Evolutionary conservation across 257 asterid genomes (phyloP), one percentile per base, ranked within the genome.

Genomic region (Solanum okadae): DNA sequence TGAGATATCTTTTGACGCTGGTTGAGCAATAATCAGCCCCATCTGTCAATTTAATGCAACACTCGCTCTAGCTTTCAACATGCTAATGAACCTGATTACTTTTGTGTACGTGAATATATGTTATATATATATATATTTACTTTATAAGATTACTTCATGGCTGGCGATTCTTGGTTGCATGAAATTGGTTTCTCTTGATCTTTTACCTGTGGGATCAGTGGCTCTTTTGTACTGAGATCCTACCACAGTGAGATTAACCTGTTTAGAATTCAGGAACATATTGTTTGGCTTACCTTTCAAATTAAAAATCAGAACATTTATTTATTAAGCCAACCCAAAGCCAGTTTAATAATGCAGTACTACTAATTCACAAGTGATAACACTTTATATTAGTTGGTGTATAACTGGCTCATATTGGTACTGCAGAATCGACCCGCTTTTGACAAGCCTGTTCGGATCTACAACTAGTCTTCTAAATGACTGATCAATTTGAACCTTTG

Each of bases 401-500:
- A 68, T 25, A 33, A 38, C 67, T 82, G 38, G 73, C 84, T 65
- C 73, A 86, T 87, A 22, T 72, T 83, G 71, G 72, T 78, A 59
- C 72, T 91, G 93, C 95, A 94, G 96, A 92, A 92, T 88, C 97
- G 97, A 85, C 96, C 92, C 88, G 86, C 96, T 67, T 92, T 88
- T 88, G 97, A 94, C 95, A 94, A 91, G 94, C 93, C 97, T 12
- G 96, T 94, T 89, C 93, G 93, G 90, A 93, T 94, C 91, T 94
- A 94, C 93, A 94, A 93, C 87, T 94, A 90, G 88, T 82, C 86
- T 82, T 49, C 86, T 31, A 82, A 46, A 29, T 82, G 86, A 52
- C 42, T 82, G 88, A 61, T 65, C 78, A 76, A 75, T 52, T 31
- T 31, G 33, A 31, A 40, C 42, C 61, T 56, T 35, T 31, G 52